A percentile compares a stretch with the other conserved stretches of the same genome.
These are phyloP conservation scores for Blastomyces emzantsi DNA, from an alignment of 2,329 filamentous ascomycete genomes.

Conservation along the genomic window DNA sequence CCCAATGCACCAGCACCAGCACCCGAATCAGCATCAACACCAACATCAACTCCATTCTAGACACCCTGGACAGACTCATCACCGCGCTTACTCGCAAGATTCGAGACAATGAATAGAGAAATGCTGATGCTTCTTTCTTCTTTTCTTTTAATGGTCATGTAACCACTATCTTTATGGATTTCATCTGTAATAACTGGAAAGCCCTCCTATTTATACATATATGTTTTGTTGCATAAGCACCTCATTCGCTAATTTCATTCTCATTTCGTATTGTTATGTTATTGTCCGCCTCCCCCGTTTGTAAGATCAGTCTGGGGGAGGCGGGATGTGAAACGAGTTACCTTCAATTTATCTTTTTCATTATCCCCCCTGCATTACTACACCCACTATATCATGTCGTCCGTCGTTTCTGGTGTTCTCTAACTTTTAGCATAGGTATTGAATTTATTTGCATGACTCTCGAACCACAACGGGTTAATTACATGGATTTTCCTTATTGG, in stretches of 20 bases:
- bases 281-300: not conserved
- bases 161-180: not conserved
- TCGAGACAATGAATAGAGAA: constrained; percentile 6
- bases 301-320: not conserved
- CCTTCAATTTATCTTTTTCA: not conserved
- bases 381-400: not conserved
- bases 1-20: constrained; percentile 8
- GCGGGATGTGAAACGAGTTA: not conserved
- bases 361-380: not conserved
- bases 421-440: not conserved
- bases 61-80: constrained; percentile 10
- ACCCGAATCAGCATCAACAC: constrained; percentile 4
- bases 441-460: not conserved
- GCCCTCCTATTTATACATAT: not conserved
- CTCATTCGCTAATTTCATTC: not conserved
- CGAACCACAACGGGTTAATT: not conserved
- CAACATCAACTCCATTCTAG: constrained; percentile 10
- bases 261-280: not conserved
- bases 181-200: not conserved
- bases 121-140: no score
- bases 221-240: not conserved
- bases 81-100: constrained; percentile 11
- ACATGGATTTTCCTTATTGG: not conserved
- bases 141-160: not conserved
- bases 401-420: not conserved